phyloP scores from a whole-genome alignment of 176 grass and related monocot species.

The Alopecurus myosuroides region DNA sequence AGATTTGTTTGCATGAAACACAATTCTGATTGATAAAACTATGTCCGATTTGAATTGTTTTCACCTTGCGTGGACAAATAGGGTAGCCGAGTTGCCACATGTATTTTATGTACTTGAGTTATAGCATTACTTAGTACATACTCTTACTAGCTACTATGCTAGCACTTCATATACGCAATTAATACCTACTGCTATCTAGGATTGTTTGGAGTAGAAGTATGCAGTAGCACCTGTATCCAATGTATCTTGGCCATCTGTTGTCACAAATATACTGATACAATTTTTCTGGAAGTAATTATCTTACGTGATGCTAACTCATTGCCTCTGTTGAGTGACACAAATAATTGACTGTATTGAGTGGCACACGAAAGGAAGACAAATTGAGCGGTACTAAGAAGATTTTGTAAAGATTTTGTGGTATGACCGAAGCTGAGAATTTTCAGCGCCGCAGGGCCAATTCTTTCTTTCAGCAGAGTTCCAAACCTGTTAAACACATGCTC shows the following conservation, averaged over 20 bases:
- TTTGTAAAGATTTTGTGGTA: too few relatives aligned
- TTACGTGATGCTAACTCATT: neutral
- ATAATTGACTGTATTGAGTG: neutral
- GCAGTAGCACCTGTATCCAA: neutral
- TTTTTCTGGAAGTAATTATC: neutral
- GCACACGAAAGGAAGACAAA: neutral
- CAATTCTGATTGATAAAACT: neutral
- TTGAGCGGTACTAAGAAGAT: too few relatives aligned
- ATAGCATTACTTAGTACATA: too few relatives aligned
- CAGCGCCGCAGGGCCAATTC: neutral
- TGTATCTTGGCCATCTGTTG: neutral
- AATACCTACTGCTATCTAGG: neutral
- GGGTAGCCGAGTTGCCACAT: too few relatives aligned
- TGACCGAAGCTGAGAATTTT: too few relatives aligned
- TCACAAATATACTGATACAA: neutral
- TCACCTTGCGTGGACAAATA: too few relatives aligned
- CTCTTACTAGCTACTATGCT: too few relatives aligned
- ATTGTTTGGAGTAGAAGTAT: neutral
- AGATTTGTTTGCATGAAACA: neutral
- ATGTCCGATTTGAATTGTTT: too few relatives aligned
- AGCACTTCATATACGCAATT: neutral
- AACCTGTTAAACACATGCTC: neutral
- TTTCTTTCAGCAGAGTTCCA: neutral
- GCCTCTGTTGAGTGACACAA: neutral
- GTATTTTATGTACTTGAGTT: too few relatives aligned